These are phyloP conservation scores for Papiliotrema flavescens DNA, from an alignment of 1,284 basidiomycete species.

Conservation along the genomic window DNA sequence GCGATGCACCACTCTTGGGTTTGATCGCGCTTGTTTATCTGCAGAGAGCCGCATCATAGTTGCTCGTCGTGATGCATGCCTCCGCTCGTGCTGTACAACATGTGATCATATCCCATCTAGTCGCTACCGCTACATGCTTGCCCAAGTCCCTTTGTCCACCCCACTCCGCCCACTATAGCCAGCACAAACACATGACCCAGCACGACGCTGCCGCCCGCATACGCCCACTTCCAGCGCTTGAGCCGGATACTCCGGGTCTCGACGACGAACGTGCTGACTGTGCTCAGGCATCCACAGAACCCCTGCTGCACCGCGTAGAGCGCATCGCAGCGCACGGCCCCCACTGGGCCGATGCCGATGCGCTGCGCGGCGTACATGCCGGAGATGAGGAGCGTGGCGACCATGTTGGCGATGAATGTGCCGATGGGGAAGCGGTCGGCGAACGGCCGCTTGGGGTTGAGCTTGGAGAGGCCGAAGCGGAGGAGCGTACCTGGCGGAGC, in stretches of 20 bases:
- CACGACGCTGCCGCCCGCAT: conserved; percentile 66
- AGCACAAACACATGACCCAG: conserved; percentile 69
- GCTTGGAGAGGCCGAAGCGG: conserved; percentile 71
- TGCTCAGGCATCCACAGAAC: conserved; percentile 92
- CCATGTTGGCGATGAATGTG: conserved; percentile 79
- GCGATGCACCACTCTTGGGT: no score
- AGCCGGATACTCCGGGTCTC: conserved; percentile 65
- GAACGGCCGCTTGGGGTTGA: conserved; percentile 62
- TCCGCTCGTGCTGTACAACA: no score
- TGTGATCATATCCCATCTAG: no score
- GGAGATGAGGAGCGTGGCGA: conserved; percentile 73
- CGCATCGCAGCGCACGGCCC: conserved; percentile 59
- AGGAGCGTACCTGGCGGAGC: conserved; percentile 83
- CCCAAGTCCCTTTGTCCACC: conserved; percentile 54
- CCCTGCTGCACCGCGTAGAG: conserved; percentile 81
- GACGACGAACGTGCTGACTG: conserved; percentile 86
- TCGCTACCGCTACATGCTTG: conserved; percentile 11
- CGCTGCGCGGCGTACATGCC: conserved; percentile 69
- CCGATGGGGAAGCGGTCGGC: conserved; percentile 68
- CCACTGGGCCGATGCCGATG: conserved; percentile 26
- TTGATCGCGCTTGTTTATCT: no score
- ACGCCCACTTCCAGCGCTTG: conserved; percentile 54
- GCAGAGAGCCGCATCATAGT: no score
- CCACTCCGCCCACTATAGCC: conserved; percentile 69
- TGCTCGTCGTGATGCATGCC: no score